phyloP scores from a whole-genome alignment of 768 basidiomycete species.

The Boletus huronensis region DNA sequence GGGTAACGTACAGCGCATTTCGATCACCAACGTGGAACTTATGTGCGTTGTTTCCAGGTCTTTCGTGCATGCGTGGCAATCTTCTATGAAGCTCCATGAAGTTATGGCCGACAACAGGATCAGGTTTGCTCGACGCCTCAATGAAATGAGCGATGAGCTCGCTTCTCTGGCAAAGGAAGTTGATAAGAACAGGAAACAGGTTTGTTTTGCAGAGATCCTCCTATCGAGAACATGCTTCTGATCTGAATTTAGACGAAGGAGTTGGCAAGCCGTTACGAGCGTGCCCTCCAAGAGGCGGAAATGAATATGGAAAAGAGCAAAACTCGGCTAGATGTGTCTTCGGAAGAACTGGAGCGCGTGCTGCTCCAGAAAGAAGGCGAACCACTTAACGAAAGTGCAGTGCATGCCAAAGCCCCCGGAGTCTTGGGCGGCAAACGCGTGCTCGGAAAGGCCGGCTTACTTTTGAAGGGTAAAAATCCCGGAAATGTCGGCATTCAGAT shows the following conservation, averaged over 20 bases:
- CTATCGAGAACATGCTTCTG: background rate
- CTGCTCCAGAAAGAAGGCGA: slow-evolving; percentile 95
- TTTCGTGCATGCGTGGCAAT: slow-evolving; percentile 85
- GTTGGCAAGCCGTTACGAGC: slow-evolving; percentile 82
- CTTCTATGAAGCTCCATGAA: slow-evolving; percentile 86
- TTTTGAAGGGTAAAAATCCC: slow-evolving; percentile 91
- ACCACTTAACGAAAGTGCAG: slow-evolving; percentile 73
- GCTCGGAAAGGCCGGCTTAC: slow-evolving; percentile 83
- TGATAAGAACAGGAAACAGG: slow-evolving; percentile 90
- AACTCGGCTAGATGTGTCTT: slow-evolving; percentile 77
- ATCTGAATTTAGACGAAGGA: slow-evolving; percentile 75
- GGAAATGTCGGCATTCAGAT: slow-evolving; percentile 55
- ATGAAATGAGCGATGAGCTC: slow-evolving; percentile 98
- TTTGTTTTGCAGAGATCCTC: slow-evolving; percentile 30
- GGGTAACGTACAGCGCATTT: slow-evolving; percentile 55
- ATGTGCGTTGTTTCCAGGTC: slow-evolving; percentile 24
- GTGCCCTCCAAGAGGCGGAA: slow-evolving; percentile 85
- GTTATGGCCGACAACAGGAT: slow-evolving; percentile 85
- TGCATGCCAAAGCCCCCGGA: slow-evolving; percentile 57
- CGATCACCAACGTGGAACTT: slow-evolving; percentile 8
- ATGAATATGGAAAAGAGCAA: slow-evolving; percentile 84
- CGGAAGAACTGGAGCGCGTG: slow-evolving; percentile 91
- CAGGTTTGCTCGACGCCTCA: slow-evolving; percentile 79
- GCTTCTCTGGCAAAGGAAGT: slow-evolving; percentile 82
- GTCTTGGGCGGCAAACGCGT: slow-evolving; percentile 72